Conservation (phyloP, 225 moss, liverwort and hornwort genomes). For the Lunularia cruciata region DNA sequence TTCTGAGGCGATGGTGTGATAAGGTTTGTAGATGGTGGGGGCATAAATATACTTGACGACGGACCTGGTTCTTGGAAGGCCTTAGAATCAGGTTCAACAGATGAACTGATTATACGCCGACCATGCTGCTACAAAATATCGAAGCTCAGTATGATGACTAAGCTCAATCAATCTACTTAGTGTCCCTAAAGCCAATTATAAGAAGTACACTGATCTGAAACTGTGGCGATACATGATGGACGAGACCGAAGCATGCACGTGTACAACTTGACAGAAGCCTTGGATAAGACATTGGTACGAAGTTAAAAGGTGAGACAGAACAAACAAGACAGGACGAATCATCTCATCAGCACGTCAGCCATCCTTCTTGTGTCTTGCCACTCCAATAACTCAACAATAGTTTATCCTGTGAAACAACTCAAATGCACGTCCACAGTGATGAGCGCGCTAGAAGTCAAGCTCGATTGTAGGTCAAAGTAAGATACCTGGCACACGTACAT, state of each 20-base stretch:
- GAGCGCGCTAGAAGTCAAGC: conserved; percentile 92
- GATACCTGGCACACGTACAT: conserved; percentile 95
- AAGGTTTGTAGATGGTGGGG: conserved; percentile 52
- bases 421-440: conserved; percentile 93
- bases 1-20: conserved; percentile 40
- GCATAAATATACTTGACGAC: conserved; percentile 41
- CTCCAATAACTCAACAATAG: conserved; percentile 19
- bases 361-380: conserved; percentile 28
- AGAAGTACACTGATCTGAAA: too few species aligned
- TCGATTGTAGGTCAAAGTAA: conserved; percentile 77
- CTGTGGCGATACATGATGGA: too few species aligned
- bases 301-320: not conserved
- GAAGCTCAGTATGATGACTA: conserved; percentile 23
- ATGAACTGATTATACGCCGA: conserved; percentile 36
- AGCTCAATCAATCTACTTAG: not conserved
- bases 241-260: not conserved
- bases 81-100: conserved; percentile 37
- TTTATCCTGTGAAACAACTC: conserved; percentile 90
- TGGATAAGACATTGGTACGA: not conserved
- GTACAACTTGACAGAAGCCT: not conserved
- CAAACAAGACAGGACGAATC: conserved; percentile 12
- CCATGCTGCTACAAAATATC: conserved; percentile 55
- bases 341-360: conserved; percentile 16
- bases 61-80: conserved; percentile 28
- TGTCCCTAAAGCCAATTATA: too few species aligned